Evolutionary conservation across 2,329 filamentous ascomycete genomes (phyloP), one percentile per base, ranked within the genome.

Genomic region (Colletotrichum caudatum): DNA sequence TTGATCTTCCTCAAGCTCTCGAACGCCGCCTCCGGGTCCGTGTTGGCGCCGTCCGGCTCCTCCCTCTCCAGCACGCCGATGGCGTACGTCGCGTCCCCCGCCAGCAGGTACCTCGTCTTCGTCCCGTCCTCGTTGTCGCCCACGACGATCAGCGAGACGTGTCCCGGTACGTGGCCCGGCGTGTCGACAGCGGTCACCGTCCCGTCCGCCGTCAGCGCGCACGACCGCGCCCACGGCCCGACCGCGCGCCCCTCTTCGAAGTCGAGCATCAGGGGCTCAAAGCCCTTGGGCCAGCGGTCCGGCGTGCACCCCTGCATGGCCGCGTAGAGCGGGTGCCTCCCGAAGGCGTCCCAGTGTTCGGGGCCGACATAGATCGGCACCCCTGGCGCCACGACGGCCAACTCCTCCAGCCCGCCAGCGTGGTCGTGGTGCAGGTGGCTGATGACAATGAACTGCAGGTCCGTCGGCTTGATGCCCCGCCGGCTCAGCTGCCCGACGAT

Each of bases 161-260:
- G 80, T 0, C 80, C 80, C 1, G 76, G 76, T 5, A 80, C 78
- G 66, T 81, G 79, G 8, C 80, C 80, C 14, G 79, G 78, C 6
- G 80, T 81, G 56, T 79, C 76, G 1, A 81, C 78, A 7, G 76
- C 76, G 0, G 77, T 74, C 23, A 81, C 72, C 12, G 63, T 75
- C 0, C 77, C 78, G 74, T 81, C 76, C 2, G 58, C 58, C 8
- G 80, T 80, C 11, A 81, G 65, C 11, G 75, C 76, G 65, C 74
- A 77, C 6, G 75, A 77, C 26, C 76, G 61, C 26, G 69, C 72
- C 75, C 78, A 81, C 0, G 79, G 79, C 3, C 79, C 79, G 37
- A 80, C 64, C 3, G 75, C 33, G 2, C 65, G 53, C 29, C 60
- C 58, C 20, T 76, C 75, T n/a, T 72, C 59, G 9, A 76, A 73